Evolutionary conservation across 192 early-diverging fungal genomes (phyloP).

Genomic region (Entomortierella parvispora): DNA sequence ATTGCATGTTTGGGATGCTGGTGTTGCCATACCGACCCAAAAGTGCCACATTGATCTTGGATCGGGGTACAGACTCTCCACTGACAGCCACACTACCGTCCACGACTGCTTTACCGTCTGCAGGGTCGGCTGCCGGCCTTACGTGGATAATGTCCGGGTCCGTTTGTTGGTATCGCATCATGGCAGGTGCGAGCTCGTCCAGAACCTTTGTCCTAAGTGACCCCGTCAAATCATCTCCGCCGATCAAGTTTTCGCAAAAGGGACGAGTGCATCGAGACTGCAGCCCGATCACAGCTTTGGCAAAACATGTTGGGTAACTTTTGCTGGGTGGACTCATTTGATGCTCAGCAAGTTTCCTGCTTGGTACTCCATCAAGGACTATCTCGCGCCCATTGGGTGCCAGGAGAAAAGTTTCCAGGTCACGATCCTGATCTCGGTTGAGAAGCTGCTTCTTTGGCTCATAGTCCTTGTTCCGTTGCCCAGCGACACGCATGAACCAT

Average conservation of each 20-base stretch:
- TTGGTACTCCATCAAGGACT: conserved; percentile 9
- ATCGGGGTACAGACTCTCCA: conserved; percentile 35
- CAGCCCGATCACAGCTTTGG: conserved; percentile 38
- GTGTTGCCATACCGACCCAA: conserved; percentile 49
- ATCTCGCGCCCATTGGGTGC: conserved; percentile 40
- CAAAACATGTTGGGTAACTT: conserved; percentile 38
- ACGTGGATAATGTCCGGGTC: conserved; percentile 42
- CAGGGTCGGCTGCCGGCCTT: neutral
- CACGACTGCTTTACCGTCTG: conserved; percentile 13
- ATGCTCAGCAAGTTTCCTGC: conserved; percentile 2
- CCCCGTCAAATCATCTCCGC: conserved; percentile 26
- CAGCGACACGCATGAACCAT: conserved; percentile 48
- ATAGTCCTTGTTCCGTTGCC: conserved; percentile 8
- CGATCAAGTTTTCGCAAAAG: conserved; percentile 40
- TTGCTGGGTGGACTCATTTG: conserved; percentile 34
- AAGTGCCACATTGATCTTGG: conserved; percentile 36
- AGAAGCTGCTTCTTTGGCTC: conserved; percentile 13
- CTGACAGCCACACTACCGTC: conserved; percentile 14
- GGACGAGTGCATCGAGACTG: conserved; percentile 46
- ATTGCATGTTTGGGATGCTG: conserved; percentile 40
- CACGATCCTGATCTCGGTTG: conserved; percentile 9
- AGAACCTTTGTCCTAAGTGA: conserved; percentile 22
- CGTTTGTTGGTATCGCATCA: conserved; percentile 34
- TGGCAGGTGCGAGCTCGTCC: conserved; percentile 11
- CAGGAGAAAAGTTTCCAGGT: conserved; percentile 23